phyloP scores from a whole-genome alignment of 2,329 filamentous ascomycete species.

The Aspergillus quadricinctus region DNA sequence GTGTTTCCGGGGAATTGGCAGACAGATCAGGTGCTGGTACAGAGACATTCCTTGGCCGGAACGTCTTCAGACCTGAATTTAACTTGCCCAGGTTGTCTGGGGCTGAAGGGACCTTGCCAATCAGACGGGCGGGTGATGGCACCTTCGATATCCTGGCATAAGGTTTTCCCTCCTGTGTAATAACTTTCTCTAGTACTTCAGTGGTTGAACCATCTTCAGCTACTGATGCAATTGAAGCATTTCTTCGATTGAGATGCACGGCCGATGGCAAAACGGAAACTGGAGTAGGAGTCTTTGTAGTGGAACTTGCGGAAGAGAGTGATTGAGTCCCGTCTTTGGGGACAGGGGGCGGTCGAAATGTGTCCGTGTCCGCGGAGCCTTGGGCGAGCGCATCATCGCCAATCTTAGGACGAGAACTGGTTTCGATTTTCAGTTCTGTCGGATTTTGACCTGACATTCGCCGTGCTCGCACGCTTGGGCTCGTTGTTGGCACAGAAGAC shows the following conservation, averaged over 20 bases:
- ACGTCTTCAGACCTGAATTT: slow-evolving; percentile 65
- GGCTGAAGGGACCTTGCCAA: slow-evolving; percentile 38
- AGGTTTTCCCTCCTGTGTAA: slow-evolving; percentile 42
- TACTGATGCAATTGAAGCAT: slow-evolving; percentile 32
- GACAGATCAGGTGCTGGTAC: slow-evolving; percentile 55
- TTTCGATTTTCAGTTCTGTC: slow-evolving; percentile 88
- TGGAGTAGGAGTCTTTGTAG: slow-evolving; percentile 9
- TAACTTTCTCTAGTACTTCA: slow-evolving; percentile 38
- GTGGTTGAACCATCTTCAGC: slow-evolving; percentile 39
- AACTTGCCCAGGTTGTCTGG: slow-evolving; percentile 57
- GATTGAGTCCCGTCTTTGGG: slow-evolving; percentile 27
- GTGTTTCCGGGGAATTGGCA: slow-evolving; percentile 69
- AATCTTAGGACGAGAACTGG: slow-evolving; percentile 41
- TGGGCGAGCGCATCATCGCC: slow-evolving; percentile 21
- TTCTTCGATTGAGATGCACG: slow-evolving; percentile 26
- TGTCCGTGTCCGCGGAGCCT: slow-evolving; percentile 21
- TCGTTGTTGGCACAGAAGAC: slow-evolving; percentile 1
- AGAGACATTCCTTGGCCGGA: slow-evolving; percentile 72
- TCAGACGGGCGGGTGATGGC: slow-evolving; percentile 30
- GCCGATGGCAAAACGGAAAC: slow-evolving; percentile 13
- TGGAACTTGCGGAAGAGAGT: slow-evolving; percentile 9
- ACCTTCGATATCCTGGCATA: slow-evolving; percentile 27
- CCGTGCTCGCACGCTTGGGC: slow-evolving; percentile 63
- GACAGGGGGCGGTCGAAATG: slow-evolving; percentile 21
- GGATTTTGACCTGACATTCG: slow-evolving; percentile 75